A percentile compares a stretch with the other conserved stretches of the same genome.
phyloP scores from a whole-genome alignment of 225 moss, liverwort and hornwort genomes.

The Straminergon stramineum region DNA sequence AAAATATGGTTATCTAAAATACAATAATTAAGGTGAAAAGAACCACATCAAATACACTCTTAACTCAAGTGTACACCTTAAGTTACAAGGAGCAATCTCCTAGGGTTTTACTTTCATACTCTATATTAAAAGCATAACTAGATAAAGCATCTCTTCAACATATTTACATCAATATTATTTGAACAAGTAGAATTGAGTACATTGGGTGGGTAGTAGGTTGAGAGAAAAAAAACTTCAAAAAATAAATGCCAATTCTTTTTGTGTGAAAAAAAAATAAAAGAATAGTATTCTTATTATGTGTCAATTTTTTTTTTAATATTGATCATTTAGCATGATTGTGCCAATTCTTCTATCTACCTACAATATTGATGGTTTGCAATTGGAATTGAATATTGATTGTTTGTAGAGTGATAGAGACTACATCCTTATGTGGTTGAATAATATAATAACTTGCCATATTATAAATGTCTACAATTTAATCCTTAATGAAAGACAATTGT shows the following conservation, averaged over 20 bases:
- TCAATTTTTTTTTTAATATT: not conserved
- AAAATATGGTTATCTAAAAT: too few species aligned
- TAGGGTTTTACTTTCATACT: not conserved
- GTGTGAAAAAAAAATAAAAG: rapidly evolving
- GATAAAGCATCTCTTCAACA: not conserved
- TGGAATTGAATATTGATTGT: not conserved
- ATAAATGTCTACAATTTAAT: too few species aligned
- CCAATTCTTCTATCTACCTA: not conserved
- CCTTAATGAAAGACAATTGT: not conserved
- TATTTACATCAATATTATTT: not conserved
- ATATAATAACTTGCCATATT: rapidly evolving
- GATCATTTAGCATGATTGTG: not conserved
- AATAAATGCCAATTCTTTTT: not conserved
- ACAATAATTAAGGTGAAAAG: too few species aligned
- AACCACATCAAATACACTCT: too few species aligned
- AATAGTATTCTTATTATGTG: not conserved
- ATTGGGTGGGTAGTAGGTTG: not conserved
- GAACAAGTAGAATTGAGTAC: not conserved
- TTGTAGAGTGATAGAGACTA: not conserved
- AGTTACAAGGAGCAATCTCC: too few species aligned
- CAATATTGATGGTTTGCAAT: not conserved
- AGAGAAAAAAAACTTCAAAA: not conserved
- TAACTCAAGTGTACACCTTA: too few species aligned
- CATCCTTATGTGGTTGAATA: not conserved
- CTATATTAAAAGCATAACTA: not conserved